Evolutionary conservation across 441 rosid species (phyloP), one percentile per base, ranked within the genome.

Genomic region (Jatropha multifida): DNA sequence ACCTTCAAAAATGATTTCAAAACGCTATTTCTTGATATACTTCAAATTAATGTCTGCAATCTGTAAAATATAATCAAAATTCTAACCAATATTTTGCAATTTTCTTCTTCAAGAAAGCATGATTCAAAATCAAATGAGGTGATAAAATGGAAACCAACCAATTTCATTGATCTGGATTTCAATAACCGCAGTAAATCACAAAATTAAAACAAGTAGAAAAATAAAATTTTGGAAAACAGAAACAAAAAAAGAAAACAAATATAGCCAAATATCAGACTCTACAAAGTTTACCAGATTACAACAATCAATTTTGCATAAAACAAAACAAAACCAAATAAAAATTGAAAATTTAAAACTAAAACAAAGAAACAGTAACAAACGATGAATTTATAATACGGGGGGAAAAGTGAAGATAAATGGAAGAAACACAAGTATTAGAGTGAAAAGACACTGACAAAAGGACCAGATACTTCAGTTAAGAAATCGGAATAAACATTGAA

Each of bases 11-110:
- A 52, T 68, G 69, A 27, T 66, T 68, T 64, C 51, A 18, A 52
- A 23, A 32, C 3, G 55, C 66, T 76, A 70, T 69, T 69, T 72
- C 66, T 44, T 26, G 70, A 65, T 76, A 62, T 73, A 66, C 52
- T 54, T 86, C 74, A 70, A 77, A 71, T 73, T 18, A 76, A 65
- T 75, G 77, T 73, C 92, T 85, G 85, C 81, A 79, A 80, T 80
- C 79, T 74, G 65, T 70, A 78, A 62, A 69, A 15, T 18, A 42
- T 46, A 6, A 55, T 7, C 48, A 52, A 72, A 74, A 71, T 3
- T 48, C 62, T 2, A 41, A 69, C 49, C 69, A 69, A 78, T 59
- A 76, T 66, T 76, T 79, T 65, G 48, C 72, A 55, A 68, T 79
- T 56, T 68, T 68, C 18, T 54, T 12, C 76, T 63, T 77, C 77